These are phyloP conservation scores for Puccinia sorghi DNA, from an alignment of 1,284 basidiomycete genomes.

Conservation along the genomic window DNA sequence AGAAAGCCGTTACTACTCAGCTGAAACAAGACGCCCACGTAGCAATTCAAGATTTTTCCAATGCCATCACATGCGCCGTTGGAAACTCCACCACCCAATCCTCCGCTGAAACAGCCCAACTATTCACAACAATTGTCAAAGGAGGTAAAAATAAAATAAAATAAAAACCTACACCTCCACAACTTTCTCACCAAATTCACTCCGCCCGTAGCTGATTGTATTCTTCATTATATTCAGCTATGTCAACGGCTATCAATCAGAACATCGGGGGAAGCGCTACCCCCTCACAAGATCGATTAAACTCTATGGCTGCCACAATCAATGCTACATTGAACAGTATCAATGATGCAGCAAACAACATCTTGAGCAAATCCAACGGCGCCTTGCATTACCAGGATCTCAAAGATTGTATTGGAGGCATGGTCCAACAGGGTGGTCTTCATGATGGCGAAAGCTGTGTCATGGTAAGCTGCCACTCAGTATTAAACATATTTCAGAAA, in stretches of 20 bases:
- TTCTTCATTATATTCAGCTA: neutral
- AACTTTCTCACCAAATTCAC: too few species aligned
- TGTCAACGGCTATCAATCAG: constrained; percentile 35
- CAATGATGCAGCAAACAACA: constrained; percentile 27
- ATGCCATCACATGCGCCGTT: neutral
- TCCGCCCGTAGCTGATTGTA: neutral
- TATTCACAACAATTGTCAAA: constrained; percentile 44
- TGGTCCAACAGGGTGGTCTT: constrained; percentile 46
- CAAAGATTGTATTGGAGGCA: constrained; percentile 38
- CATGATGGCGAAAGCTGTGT: constrained; percentile 45
- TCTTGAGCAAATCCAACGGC: constrained; percentile 30
- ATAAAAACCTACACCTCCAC: too few species aligned
- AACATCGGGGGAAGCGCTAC: constrained; percentile 17
- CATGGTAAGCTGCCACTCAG: constrained; percentile 22
- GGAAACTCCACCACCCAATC: constrained; percentile 48
- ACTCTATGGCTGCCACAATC: constrained; percentile 37
- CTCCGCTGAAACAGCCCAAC: constrained; percentile 39
- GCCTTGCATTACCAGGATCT: constrained; percentile 43
- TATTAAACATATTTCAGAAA: too few species aligned
- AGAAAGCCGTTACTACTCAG: constrained; percentile 27
- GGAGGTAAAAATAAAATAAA: constrained; percentile 30
- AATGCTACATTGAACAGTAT: constrained; percentile 46
- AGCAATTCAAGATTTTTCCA: constrained; percentile 28
- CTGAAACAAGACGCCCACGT: constrained; percentile 39
- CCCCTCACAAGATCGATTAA: constrained; percentile 34